Evolutionary conservation across 768 basidiomycete genomes (phyloP).

Genomic region (Fistulinella prunicolor): DNA sequence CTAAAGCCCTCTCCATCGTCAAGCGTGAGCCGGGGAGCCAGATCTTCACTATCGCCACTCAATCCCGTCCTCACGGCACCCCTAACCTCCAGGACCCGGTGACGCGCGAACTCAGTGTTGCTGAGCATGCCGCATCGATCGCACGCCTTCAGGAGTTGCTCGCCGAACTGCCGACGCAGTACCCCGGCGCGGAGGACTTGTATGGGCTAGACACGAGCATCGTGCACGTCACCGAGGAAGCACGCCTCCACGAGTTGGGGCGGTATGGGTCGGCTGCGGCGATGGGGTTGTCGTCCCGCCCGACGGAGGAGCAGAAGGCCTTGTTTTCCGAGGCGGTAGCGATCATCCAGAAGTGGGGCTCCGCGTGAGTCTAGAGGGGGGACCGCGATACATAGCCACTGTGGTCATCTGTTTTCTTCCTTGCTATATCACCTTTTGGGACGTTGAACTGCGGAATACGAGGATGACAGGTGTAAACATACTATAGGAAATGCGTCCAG

Average conservation of each 20-base stretch:
- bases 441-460: no score
- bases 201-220: slow-evolving; percentile 71
- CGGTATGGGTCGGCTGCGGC: slow-evolving; percentile 55
- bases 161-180: slow-evolving; percentile 38
- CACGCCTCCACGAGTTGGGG: neutral
- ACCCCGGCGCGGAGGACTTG: slow-evolving; percentile 63
- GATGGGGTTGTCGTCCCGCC: slow-evolving; percentile 40
- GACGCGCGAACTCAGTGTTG: slow-evolving; percentile 39
- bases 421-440: no score
- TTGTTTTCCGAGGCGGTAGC: slow-evolving; percentile 69
- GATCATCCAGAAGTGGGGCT: slow-evolving; percentile 55
- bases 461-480: no score
- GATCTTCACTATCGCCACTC: slow-evolving; percentile 44
- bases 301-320: slow-evolving; percentile 60
- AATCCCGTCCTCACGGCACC: slow-evolving; percentile 48
- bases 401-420: neutral
- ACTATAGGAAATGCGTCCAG: no score
- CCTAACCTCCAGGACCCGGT: slow-evolving; percentile 42
- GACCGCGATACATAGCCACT: neutral
- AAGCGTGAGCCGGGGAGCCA: slow-evolving; percentile 36
- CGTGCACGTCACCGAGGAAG: slow-evolving; percentile 39
- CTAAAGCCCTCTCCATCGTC: slow-evolving; percentile 52
- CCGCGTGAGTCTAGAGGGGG: no score
- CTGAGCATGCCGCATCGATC: slow-evolving; percentile 5
- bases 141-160: slow-evolving; percentile 54